Evolutionary conservation across 345 rosid genomes (phyloP).

Genomic region (Aquilaria malaccensis): DNA sequence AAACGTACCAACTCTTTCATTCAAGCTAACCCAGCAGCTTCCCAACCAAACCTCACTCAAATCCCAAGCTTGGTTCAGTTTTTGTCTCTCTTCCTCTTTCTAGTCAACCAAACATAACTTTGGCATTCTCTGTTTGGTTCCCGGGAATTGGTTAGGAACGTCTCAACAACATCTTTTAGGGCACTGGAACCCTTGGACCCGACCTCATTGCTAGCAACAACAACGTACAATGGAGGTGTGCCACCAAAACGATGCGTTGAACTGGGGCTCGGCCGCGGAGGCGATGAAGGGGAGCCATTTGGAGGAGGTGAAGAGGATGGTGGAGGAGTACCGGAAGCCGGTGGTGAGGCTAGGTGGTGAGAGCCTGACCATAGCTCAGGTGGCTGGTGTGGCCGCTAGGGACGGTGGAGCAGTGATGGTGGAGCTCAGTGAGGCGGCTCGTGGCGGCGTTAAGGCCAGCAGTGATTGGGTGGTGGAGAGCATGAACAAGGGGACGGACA

Average conservation of each 20-base stretch:
- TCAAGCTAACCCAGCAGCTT: too few relatives aligned
- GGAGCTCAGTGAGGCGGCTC: constrained; percentile 51
- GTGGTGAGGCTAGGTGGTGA: constrained; percentile 67
- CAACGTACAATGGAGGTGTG: too few relatives aligned
- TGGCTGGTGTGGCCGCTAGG: constrained; percentile 45
- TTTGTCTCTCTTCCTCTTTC: too few relatives aligned
- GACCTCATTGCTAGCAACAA: too few relatives aligned
- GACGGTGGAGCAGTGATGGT: constrained; percentile 27
- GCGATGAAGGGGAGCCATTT: constrained; percentile 66
- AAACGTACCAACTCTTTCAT: too few relatives aligned
- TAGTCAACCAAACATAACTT: too few relatives aligned
- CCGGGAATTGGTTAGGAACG: too few relatives aligned
- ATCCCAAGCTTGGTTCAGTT: too few relatives aligned
- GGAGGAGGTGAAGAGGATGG: constrained; percentile 84
- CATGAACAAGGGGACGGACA: constrained; percentile 63
- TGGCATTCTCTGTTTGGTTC: too few relatives aligned
- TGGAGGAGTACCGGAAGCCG: constrained; percentile 53
- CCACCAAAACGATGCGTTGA: constrained; percentile 41
- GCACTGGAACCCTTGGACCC: too few relatives aligned
- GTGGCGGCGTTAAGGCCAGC: constrained; percentile 66
- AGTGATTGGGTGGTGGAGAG: constrained; percentile 76
- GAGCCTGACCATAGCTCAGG: constrained; percentile 72
- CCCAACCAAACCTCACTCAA: too few relatives aligned
- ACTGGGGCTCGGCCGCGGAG: constrained; percentile 74
- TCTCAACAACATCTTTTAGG: too few relatives aligned